Evolutionary conservation across 2,329 filamentous ascomycete species (phyloP).

Genomic region (Sporothrix pallida): DNA sequence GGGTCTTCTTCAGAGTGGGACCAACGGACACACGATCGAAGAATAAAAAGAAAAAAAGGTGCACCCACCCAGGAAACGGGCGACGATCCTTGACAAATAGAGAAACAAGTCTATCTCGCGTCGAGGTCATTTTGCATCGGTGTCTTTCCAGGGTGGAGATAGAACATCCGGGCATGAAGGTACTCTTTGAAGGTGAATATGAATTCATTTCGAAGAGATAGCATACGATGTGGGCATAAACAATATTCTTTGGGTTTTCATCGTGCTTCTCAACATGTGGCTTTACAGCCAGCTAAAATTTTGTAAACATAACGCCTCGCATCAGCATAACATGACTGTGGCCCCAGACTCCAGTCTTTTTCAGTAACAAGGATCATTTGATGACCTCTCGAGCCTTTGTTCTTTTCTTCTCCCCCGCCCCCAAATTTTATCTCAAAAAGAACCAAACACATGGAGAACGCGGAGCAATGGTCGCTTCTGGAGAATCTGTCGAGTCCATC

Average conservation of each 20-base stretch:
- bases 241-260: no score
- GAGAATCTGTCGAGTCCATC: neutral
- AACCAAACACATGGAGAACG: neutral
- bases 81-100: conserved; percentile 21
- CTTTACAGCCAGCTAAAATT: neutral
- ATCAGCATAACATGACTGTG: no score
- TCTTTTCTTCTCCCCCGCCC: conserved; percentile 6
- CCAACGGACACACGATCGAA: neutral
- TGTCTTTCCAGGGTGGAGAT: neutral
- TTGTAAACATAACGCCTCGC: neutral
- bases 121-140: neutral
- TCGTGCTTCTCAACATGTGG: neutral
- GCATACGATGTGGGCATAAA: no score
- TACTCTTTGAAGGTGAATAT: neutral
- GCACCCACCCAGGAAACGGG: neutral
- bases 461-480: neutral
- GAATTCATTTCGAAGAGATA: no score
- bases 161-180: neutral
- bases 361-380: conserved; percentile 3
- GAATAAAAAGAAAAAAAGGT: neutral
- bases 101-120: neutral
- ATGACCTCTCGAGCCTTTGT: neutral
- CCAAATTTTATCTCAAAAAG: neutral
- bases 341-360: neutral
- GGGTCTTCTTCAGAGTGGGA: neutral